Percentiles rank a stretch among this genome's conserved stretches.
phyloP scores from a whole-genome alignment of 345 rosid genomes.

The Combretum micranthum region DNA sequence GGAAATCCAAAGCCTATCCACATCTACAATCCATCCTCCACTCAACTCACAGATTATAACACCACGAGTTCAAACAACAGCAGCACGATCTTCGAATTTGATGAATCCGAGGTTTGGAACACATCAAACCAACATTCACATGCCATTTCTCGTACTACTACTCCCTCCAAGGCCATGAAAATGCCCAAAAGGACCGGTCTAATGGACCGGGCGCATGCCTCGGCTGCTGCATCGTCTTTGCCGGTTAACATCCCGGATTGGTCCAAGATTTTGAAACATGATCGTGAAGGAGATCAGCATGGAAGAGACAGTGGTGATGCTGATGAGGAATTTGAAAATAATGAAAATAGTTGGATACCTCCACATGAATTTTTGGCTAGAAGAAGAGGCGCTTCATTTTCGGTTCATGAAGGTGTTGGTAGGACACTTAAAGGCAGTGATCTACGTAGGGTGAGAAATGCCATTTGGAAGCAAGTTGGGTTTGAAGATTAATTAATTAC shows the following conservation, averaged over 20 bases:
- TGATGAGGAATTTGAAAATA: constrained; percentile 10
- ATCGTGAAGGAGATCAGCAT: constrained; percentile 20
- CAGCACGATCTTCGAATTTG: constrained; percentile 35
- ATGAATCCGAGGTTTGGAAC: constrained; percentile 48
- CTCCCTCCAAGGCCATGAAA: constrained; percentile 25
- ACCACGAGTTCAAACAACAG: constrained; percentile 10
- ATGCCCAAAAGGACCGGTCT: constrained; percentile 17
- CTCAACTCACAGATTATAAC: no score
- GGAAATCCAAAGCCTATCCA: constrained; percentile 26
- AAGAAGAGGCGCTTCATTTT: constrained; percentile 47
- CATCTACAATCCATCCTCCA: constrained; percentile 29
- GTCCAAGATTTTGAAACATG: constrained; percentile 61
- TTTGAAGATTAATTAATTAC: constrained; percentile 33
- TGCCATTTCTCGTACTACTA: constrained; percentile 15
- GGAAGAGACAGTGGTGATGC: constrained; percentile 21
- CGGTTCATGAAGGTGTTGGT: constrained; percentile 47
- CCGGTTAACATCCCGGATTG: constrained; percentile 79
- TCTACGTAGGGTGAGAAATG: constrained; percentile 45
- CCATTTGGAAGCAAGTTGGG: constrained; percentile 59
- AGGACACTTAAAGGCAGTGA: constrained; percentile 63
- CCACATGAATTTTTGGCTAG: constrained; percentile 58
- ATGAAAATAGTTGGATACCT: constrained; percentile 24
- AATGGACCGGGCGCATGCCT: not conserved
- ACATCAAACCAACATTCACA: constrained; percentile 9
- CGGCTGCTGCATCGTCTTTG: constrained; percentile 35